Percentiles rank a stretch among this genome's conserved stretches.
phyloP scores from a whole-genome alignment of 2,329 filamentous ascomycete genomes.

The Talaromyces sp. region DNA sequence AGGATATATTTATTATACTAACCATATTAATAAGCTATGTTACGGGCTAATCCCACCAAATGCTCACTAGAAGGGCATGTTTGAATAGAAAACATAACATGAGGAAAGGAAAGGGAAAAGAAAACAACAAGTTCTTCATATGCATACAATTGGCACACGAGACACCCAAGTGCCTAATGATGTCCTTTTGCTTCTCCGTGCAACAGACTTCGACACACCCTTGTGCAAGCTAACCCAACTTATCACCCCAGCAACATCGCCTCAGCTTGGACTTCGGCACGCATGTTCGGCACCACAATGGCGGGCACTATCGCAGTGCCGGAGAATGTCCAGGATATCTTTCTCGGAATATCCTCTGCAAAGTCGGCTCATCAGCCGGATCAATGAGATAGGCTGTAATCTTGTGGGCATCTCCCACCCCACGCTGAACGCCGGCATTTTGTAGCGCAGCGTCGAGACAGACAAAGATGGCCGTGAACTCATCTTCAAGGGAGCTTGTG shows the following conservation, averaged over 20 bases:
- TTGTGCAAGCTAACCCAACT: neutral
- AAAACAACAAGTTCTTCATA: too few species aligned
- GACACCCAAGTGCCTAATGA: neutral
- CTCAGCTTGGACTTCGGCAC: neutral
- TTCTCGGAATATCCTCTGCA: neutral
- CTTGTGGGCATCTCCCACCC: neutral
- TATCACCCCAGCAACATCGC: neutral
- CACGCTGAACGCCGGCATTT: constrained; percentile 11
- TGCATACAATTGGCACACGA: neutral
- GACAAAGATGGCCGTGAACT: constrained; percentile 18
- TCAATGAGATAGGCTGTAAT: neutral
- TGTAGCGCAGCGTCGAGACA: constrained; percentile 17
- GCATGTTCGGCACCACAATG: neutral
- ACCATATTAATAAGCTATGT: too few species aligned
- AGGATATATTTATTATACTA: neutral
- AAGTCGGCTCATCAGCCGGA: neutral
- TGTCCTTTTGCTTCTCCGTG: neutral
- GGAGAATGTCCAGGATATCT: neutral
- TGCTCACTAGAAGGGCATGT: too few species aligned
- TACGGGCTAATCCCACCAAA: too few species aligned
- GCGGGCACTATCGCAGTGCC: neutral
- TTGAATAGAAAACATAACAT: too few species aligned
- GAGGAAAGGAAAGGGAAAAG: too few species aligned
- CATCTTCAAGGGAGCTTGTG: neutral
- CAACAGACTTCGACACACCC: neutral